Evolutionary conservation across 192 early-diverging fungal species (phyloP), one percentile per base, ranked within the genome.

Genomic region (Backusella mclennaniae): DNA sequence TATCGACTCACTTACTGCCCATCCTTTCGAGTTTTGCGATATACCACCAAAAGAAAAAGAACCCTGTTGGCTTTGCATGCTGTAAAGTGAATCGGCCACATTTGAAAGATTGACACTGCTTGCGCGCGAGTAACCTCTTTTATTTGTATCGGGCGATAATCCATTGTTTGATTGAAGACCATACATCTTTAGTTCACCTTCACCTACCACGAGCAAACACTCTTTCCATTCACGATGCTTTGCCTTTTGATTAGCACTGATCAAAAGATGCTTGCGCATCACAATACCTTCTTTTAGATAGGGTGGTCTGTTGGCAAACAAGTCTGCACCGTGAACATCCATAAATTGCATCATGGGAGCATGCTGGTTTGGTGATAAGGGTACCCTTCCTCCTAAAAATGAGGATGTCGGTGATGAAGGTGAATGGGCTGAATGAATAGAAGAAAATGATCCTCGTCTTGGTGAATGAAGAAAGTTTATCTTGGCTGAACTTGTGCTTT

Each of bases 191-290:
- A 98, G 84, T 33, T 94, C 92, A 15, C 94, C 91, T 66, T 92
- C 85, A 49, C 91, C 90, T 17, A 92, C 84, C 0, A 95, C 86
- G 12, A 93, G 87, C 26, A 93, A 89, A 69, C 93, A 89, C 26
- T 96, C 95, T 73, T 86, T 86, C 97, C 97, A 97, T n/a, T 88
- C 88, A 14, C 96, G 91, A 80, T 95, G 86, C 46, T 92, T 92
- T 7, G 94, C 93, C 84, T 93, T 95, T 71, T 93, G 89, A 67
- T 89, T 92, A 0, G 86, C 87, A 17, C 86, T 83, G 71, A 95
- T 95, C 79, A 92, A 88, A 69, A 94, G 76, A 80, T 96, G 94
- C 83, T 98, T 98, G 66, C 96, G 88, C 78, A 95, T 90, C 36
- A 98, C 86, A 15, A 95, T 83, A n/a, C 94, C 92, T 79, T 94